Evolutionary conservation across 805 yeast species (phyloP), one percentile per base, ranked within the genome.

Genomic region (Wickerhamiella vanderwaltii): DNA sequence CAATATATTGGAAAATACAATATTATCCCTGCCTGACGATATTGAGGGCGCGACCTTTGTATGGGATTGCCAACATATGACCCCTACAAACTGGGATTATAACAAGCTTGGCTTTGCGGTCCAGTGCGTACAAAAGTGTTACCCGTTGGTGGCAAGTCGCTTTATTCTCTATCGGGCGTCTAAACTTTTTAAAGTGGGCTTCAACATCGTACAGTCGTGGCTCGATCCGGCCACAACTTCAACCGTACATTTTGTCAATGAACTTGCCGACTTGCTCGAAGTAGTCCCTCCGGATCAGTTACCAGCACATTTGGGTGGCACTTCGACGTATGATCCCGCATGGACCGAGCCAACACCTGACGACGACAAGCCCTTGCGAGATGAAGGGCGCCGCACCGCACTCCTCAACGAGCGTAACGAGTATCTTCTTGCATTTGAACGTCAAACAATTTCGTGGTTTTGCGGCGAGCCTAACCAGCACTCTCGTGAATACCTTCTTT

Each of bases 171-270:
- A 25, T 15, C 29, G 29, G 34, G n/a, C 34, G 13, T 34, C 41
- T 7, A 19, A 6, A 5, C 24, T 18, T 4, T 31, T 31, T 15
- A 13, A 31, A 7, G 13, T 31, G 23, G 17, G 88, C 46, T 91
- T 97, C 97, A 81, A 79, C 51, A 74, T 88, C 51, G 77, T 91
- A 52, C 85, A 84, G 60, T 77, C 78, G 52, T 88, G 96, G 97
- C 67, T 88, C 44, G 97, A 91, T 58, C 97, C 97, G 2, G 95
- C 83, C 17, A 96, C 91, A 42, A 94, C 95, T 0, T 69, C 87
- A 17, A 88, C 88, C 62, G 84, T 91, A 52, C 72, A 73, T 33
- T 91, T 88, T 63, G 82, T 95, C 19, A 79, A 80, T 55, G 67
- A 67, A 49, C 58, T 65, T 18, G 71, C 74, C 43, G 96, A 91